Evolutionary conservation across 306 rosid species (phyloP), one percentile per base, ranked within the genome.

Genomic region (Crataegus laevigata): DNA sequence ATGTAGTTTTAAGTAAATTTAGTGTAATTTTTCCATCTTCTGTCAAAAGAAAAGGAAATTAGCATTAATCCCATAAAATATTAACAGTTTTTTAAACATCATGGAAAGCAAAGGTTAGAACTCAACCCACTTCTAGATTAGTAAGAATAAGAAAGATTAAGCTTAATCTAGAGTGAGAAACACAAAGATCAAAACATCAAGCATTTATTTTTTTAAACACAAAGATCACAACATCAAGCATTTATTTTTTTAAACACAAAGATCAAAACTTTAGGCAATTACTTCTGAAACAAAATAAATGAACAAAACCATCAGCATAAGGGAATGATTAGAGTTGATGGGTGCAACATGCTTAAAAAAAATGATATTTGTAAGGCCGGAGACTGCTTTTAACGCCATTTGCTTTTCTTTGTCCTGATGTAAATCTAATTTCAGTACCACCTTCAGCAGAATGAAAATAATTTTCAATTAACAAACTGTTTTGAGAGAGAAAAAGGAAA

Each of bases 321-420:
- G 15, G n/a, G 40, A 29, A 29, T 29, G 22, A 62, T 28, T 30
- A 8, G 22, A 25, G 66, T 13, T 2, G 34, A 26, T 1, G 63
- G 14, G 5, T 10, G 63, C 24, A 13, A 58, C 14, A 29, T 68
- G 0, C 29, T 28, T 28, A 28, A 28, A 28, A 28, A n/a, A n/a
- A n/a, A n/a, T n/a, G n/a, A 51, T 81, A 93, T 94, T 96, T 78
- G 83, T 0, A 29, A 91, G 82, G 64, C 69, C 6, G 24, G 91
- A 89, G 76, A 91, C 96, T 19, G 81, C 75, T 82, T 83, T 91
- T 84, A 93, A 73, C 66, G 96, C 98, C 78, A 86, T 93, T 68
- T 85, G 89, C 79, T 93, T 93, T 32, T 80, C 89, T 74, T 75
- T 91, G 50, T 88, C 91, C 77, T 89, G 90, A 36, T 89, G 91